Base-by-base conservation (phyloP, 2,329 filamentous ascomycete species). In the Sporothrix humicola region DNA sequence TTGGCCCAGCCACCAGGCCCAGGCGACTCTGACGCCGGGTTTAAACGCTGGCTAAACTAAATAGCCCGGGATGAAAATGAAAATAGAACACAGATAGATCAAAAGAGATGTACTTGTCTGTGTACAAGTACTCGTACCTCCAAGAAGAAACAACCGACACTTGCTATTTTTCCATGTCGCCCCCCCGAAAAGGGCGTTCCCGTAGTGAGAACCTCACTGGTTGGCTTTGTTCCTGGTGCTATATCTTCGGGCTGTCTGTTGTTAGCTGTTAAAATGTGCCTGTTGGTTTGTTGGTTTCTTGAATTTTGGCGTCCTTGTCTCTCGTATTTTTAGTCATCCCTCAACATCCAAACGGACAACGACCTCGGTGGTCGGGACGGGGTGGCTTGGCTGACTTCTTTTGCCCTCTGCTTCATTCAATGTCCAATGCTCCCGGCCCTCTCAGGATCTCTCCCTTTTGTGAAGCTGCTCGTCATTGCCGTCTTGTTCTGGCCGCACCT, bases 21-120 rank as follows among this genome's bases (percentile, higher is more conserved):
- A 72, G 46, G 20, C 71, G 65, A 68, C 44, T 52, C 52, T 46
- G 50, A 72, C 61, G 48, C 71, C 61, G 50, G 61, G 70, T 63
- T 66, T 68, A 66, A 72, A 54, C 52, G 59, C 58, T 66, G 70
- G 70, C 44, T 72, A 72, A 72, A 66, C 20, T 52, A 72, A 65
- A 72, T 8, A 54, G 23, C 37, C 42, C 42, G 26, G 46, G 31
- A 46, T 26, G 7, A 52, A 26, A 42, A 61, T n/a, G 15, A 50
- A 52, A 50, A 71, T 69, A 52, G 54, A 31, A 71, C 20, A 61
- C 12, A 7, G 52, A 42, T 20, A 31, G 37, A 48, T 5, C 2
- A 37, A 2, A 37, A 37, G 31, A 37, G 31, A 37, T 37, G 31
- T 37, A 37, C 31, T 7, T 37, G 4, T 37, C 31, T 37, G 31